Percentiles rank a stretch among this genome's conserved stretches.
Evolutionary conservation across 306 rosid genomes (phyloP).

Genomic region (Dryas octopetala): DNA sequence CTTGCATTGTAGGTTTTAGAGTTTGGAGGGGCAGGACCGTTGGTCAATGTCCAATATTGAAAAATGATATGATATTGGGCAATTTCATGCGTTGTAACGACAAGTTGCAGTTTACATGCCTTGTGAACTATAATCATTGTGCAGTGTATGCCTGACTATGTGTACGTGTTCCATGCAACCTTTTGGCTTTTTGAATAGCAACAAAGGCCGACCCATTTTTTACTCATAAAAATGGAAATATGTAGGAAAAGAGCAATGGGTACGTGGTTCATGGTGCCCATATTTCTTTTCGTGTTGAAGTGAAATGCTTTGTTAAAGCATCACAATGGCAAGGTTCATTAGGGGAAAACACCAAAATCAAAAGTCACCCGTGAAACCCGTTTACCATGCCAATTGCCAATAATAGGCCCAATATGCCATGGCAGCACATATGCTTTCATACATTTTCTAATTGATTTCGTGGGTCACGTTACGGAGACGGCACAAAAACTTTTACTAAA

Average conservation of each 20-base stretch:
- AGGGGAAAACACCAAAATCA: not conserved
- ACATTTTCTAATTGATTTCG: not conserved
- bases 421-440: not conserved
- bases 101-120: too few relatives aligned
- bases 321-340: not conserved
- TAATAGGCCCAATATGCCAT: not conserved
- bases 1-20: too few relatives aligned
- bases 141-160: too few relatives aligned
- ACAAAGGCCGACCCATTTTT: not conserved
- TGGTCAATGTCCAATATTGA: too few relatives aligned
- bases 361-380: not conserved
- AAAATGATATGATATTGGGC: too few relatives aligned
- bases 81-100: too few relatives aligned
- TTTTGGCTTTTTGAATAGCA: not conserved
- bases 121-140: too few relatives aligned
- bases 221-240: not conserved
- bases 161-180: not conserved
- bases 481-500: not conserved
- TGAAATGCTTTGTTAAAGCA: not conserved
- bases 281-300: not conserved
- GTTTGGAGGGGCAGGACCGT: too few relatives aligned
- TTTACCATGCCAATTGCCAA: not conserved
- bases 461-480: not conserved
- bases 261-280: not conserved
- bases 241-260: not conserved